Conservation (phyloP, 495 filamentous ascomycete genomes). For the Physcia stellaris region DNA sequence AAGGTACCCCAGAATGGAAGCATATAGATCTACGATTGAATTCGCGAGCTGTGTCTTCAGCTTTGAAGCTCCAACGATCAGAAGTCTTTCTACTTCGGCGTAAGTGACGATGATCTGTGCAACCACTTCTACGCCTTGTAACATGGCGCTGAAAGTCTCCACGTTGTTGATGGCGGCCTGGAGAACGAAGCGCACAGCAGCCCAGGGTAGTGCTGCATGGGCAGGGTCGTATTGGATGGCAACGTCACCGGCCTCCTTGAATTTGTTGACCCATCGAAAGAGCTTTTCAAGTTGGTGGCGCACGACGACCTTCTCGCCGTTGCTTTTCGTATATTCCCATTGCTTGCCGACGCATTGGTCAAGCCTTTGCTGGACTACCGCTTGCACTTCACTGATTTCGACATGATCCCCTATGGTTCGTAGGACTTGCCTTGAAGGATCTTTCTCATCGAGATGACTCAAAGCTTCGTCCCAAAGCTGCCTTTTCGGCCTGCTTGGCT, state of each 20-base stretch:
- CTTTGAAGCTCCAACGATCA: constrained; percentile 4
- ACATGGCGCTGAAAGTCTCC: constrained; percentile 9
- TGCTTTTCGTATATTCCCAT: constrained; percentile 13
- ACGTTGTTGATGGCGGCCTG: constrained; percentile 8
- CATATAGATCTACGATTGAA: constrained; percentile 15
- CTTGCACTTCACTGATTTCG: neutral
- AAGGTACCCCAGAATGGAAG: constrained; percentile 10
- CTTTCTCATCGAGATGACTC: neutral
- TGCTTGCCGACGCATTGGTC: constrained; percentile 9
- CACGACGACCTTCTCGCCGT: constrained; percentile 19
- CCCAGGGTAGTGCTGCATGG: constrained; percentile 17
- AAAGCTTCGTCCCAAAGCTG: neutral
- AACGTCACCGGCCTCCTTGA: constrained; percentile 9
- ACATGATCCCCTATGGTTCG: neutral
- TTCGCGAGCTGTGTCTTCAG: constrained; percentile 11
- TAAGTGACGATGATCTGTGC: constrained; percentile 9
- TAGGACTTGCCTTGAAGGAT: neutral
- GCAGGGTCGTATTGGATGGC: constrained; percentile 13
- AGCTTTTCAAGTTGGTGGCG: constrained; percentile 18
- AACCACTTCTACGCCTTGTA: constrained; percentile 11
- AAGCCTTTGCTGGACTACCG: constrained; percentile 2
- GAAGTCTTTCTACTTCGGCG: constrained; percentile 10
- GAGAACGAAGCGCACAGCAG: constrained; percentile 11
- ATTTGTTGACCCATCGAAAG: constrained; percentile 10
- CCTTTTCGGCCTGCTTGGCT: neutral